Base-by-base conservation (phyloP, 225 moss, liverwort and hornwort species). In the Anthoceros angustus region DNA sequence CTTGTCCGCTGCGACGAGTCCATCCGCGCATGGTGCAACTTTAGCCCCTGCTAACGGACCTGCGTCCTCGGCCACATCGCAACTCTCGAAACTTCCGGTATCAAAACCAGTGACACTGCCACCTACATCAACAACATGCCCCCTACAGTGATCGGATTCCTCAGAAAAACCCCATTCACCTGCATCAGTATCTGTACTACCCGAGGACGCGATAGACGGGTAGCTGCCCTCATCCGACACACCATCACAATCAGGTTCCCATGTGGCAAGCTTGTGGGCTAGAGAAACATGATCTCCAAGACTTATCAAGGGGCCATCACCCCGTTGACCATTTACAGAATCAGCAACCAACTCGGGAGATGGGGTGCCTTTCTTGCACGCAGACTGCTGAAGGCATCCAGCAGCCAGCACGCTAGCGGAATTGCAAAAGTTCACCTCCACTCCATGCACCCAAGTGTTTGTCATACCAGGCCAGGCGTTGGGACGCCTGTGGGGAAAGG, bases 181-280 rank as follows among this genome's bases (percentile, higher is more conserved):
- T 66, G 65, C 40, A 38, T 71, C 49, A 25, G 25, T 62, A 70
- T 60, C 71, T 64, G 60, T 61, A 50, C 66, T 45, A 55, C 40
- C 32, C 10, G 66, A 71, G 41, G 39, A 61, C 9, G 39, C 41
- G 41, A 66, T 41, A 32, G 55, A 71, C 15, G 40, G 40, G 40
- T 62, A 69, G 48, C 4, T 65, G 21, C 46, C 61, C 48, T 71
- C 71, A 71, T 66, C 65, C 55, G 50, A 60, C 23, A 71, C 60
- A 26, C 41, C 71, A 66, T 41, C 66, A 40, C 50, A 71, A 20
- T 49, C 66, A 64, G 71, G 40, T 42, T 65, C 65, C 71, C 71
- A 71, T 64, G 49, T 63, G 43, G 39, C 41, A 66, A 9, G 5
- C 25, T 42, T 70, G 42, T 38, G 60, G n/a, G 18, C n/a, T 55